Conservation (phyloP, 805 yeast species). For the Scheffersomyces stipitis region DNA sequence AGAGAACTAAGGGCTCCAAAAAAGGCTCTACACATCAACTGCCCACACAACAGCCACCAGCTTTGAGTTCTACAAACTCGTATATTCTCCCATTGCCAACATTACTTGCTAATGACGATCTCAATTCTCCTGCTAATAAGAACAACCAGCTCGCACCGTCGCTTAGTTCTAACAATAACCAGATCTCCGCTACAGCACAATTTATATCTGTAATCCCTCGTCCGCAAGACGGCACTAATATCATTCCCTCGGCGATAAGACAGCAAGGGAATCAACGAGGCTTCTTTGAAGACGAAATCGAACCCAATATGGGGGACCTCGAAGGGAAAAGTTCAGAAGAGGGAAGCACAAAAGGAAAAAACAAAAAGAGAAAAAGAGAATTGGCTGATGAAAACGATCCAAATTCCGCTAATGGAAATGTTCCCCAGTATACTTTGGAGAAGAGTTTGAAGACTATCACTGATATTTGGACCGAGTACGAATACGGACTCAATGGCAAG, state of each 20-base stretch:
- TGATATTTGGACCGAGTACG: slow-evolving; percentile 60
- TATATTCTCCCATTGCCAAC: slow-evolving; percentile 14
- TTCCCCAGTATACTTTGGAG: slow-evolving; percentile 9
- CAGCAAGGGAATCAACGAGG: slow-evolving; percentile 1
- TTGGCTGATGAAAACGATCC: neutral
- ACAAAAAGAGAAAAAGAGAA: neutral
- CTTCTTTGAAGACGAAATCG: neutral
- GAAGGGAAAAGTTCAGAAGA: too few species aligned
- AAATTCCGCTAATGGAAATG: neutral
- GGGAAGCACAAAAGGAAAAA: too few species aligned
- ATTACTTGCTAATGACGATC: slow-evolving; percentile 5
- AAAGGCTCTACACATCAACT: neutral
- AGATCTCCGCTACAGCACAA: neutral
- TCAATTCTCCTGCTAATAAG: neutral
- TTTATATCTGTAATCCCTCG: slow-evolving; percentile 3
- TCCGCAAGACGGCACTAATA: neutral
- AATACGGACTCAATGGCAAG: slow-evolving; percentile 50
- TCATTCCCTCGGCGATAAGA: slow-evolving; percentile 1
- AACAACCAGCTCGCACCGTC: neutral
- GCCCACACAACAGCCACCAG: neutral
- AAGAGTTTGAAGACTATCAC: slow-evolving; percentile 12
- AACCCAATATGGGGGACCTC: neutral
- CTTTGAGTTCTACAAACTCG: slow-evolving; percentile 1
- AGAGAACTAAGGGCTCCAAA: neutral
- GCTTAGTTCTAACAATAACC: neutral